phyloP scores from a whole-genome alignment of 2,329 filamentous ascomycete genomes.

The Cladosporium halotolerans region DNA sequence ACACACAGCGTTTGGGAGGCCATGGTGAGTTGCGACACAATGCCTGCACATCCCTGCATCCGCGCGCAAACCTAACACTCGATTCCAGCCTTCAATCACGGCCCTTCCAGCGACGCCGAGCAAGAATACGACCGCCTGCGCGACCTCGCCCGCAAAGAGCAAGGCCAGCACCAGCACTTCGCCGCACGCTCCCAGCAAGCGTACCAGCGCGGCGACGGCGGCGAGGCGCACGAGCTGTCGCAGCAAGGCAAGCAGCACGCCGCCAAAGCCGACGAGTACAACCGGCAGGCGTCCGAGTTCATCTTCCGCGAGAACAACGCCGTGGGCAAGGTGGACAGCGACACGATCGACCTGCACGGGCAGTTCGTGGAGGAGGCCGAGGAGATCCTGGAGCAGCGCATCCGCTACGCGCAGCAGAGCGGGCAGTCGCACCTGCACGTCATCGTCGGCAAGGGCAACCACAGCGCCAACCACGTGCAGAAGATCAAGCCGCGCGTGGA shows the following conservation, averaged over 20 bases:
- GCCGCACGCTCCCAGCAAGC: constrained; percentile 63
- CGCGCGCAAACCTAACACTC: neutral
- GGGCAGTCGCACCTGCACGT: constrained; percentile 83
- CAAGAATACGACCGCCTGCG: constrained; percentile 89
- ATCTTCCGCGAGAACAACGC: constrained; percentile 97
- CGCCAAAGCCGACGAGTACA: constrained; percentile 78
- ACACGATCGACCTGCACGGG: constrained; percentile 91
- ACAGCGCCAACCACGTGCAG: constrained; percentile 73
- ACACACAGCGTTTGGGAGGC: constrained; percentile 9
- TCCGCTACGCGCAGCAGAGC: constrained; percentile 65
- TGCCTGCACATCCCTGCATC: neutral
- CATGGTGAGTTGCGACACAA: constrained; percentile 1
- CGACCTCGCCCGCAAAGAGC: constrained; percentile 74
- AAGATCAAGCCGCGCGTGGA: constrained; percentile 96
- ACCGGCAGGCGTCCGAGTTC: constrained; percentile 82
- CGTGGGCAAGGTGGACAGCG: constrained; percentile 61
- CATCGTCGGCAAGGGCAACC: constrained; percentile 93
- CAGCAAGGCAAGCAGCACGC: constrained; percentile 82
- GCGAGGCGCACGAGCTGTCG: constrained; percentile 72
- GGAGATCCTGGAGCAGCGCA: constrained; percentile 78
- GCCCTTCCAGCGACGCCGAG: constrained; percentile 61
- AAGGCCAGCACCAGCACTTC: constrained; percentile 68
- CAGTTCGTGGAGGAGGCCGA: constrained; percentile 94
- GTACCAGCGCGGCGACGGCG: constrained; percentile 77
- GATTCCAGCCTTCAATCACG: constrained; percentile 66